Base-by-base conservation (phyloP, 208 protist genomes). In the Sergeia podlipaevii region DNA sequence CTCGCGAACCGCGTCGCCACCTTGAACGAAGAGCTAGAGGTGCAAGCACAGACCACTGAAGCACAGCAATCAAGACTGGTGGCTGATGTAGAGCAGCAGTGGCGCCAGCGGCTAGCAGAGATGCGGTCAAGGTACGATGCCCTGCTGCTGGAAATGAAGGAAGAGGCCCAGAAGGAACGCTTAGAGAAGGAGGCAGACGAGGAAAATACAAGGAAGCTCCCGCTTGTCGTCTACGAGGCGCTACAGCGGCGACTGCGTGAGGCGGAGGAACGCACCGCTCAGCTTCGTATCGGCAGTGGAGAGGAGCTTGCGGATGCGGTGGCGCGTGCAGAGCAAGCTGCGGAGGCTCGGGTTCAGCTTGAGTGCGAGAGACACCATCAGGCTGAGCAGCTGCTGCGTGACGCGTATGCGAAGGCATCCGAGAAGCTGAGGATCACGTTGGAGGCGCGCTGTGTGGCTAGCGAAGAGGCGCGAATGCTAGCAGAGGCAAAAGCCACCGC, bases 91-190 rank as follows among this genome's bases (percentile, higher is more conserved):
- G 70, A 76, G 29, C 32, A 36, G 13, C 45, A 60, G 24, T 84
- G 73, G 75, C 63, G 69, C 17, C 4, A 18, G 3, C 50, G 46
- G 28, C 24, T 60, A 20, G 60, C 45, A 17, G 55, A 51, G 33
- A 72, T 79, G 67, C 60, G 57, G 20, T 54, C 67, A 28, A 54
- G 11, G 30, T 83, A 76, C 34, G 69, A 76, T 20, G 33, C 39
- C 4, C 29, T 66, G n/a, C 56, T 72, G 17, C n/a, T n/a, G n/a
- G n/a, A n/a, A n/a, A n/a, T n/a, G n/a, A n/a, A n/a, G n/a, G n/a
- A n/a, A n/a, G n/a, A n/a, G n/a, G n/a, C n/a, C n/a, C 56, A 72
- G 23, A 57, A 76, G 29, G 69, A 54, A 4, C 51, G 70, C 4
- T 29, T 34, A 15, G 36, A 37, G 21, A 26, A 8, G 4, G 55